Evolutionary conservation across 257 asterid species (phyloP), one percentile per base, ranked within the genome.

Genomic region (Euphrasia confusa): DNA sequence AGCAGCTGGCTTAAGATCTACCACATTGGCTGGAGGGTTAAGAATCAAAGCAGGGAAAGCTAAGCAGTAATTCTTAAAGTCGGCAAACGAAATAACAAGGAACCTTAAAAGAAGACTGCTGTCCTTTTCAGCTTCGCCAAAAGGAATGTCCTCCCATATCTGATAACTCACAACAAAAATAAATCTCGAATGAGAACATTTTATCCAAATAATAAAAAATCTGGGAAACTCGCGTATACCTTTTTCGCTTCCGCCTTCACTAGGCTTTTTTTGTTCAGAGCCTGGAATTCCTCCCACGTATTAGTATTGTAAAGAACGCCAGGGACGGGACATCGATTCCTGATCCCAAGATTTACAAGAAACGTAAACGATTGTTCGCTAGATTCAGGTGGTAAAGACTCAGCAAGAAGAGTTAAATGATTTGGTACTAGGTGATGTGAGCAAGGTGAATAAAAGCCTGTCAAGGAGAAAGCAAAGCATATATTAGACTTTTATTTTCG

Each of bases 11-110:
- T 73, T 82, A 77, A 92, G 74, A 73, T 78, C 68, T 55, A 75
- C 74, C 63, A 89, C 78, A 18, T 76, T 76, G 56, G 95, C 97
- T 15, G 95, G 97, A 72, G 95, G 97, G 73, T 92, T 88, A 77
- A 92, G 83, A 70, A 75, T 72, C 77, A 92, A 71, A 21, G 91
- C 92, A 53, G 97, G 99, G 79, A 89, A 92, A 64, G 97, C 99
- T 84, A 89, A 87, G 95, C 96, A 92, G 72, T 89, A 89, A 72
- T 77, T 89, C 76, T 92, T 92, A 79, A 92, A 82, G 86, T 92
- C 99, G 1, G 96, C 99, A 84, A 84, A 92, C 65, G 99, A 86
- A 71, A 92, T 71, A 70, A 92, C 82, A 58, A 92, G 80, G 79
- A 92, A 92, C 69, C 99, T 84, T 70, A 83, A 73, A 69, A 92